Evolutionary conservation across 768 basidiomycete genomes (phyloP).

Genomic region (Pholiota conissans): DNA sequence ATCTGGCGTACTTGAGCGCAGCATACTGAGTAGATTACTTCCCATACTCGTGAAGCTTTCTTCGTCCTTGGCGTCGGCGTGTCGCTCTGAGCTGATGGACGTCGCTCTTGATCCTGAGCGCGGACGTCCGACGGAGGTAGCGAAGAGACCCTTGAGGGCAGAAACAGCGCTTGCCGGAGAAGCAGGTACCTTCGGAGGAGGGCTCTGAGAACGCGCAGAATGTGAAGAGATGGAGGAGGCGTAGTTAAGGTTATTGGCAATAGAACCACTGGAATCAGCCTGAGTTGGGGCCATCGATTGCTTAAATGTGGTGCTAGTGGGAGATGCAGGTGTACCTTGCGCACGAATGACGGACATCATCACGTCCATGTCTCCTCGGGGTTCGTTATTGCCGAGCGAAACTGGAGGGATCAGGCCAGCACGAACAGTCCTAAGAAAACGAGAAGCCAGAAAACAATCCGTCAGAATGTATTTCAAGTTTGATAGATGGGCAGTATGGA

Average conservation of each 20-base stretch:
- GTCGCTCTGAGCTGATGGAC: slow-evolving; percentile 37
- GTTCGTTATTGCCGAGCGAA: slow-evolving; percentile 50
- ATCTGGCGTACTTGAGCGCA: slow-evolving; percentile 40
- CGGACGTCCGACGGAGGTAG: slow-evolving; percentile 39
- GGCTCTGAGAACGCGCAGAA: slow-evolving; percentile 42
- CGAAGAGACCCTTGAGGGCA: slow-evolving; percentile 61
- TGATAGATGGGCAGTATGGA: not conserved
- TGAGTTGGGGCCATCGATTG: slow-evolving; percentile 19
- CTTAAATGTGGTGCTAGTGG: slow-evolving; percentile 16
- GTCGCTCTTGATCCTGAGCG: slow-evolving; percentile 56
- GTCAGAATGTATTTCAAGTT: not conserved
- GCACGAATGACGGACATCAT: slow-evolving; percentile 73
- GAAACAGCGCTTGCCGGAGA: slow-evolving; percentile 45
- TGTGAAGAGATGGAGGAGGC: slow-evolving; percentile 47
- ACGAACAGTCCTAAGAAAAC: slow-evolving; percentile 56
- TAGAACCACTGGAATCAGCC: slow-evolving; percentile 24
- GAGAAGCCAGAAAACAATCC: not conserved
- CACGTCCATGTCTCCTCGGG: slow-evolving; percentile 80
- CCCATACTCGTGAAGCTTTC: slow-evolving; percentile 62
- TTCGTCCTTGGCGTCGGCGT: slow-evolving; percentile 32
- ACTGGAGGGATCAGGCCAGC: slow-evolving; percentile 59
- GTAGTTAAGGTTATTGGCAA: slow-evolving; percentile 36
- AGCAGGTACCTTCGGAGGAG: slow-evolving; percentile 35
- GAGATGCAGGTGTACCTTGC: slow-evolving; percentile 45
- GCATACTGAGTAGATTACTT: slow-evolving; percentile 52